A percentile compares a stretch with the other conserved stretches of the same genome.
These are phyloP conservation scores for Colletotrichum sojae DNA, from an alignment of 2,329 filamentous ascomycete genomes.

Conservation along the genomic window DNA sequence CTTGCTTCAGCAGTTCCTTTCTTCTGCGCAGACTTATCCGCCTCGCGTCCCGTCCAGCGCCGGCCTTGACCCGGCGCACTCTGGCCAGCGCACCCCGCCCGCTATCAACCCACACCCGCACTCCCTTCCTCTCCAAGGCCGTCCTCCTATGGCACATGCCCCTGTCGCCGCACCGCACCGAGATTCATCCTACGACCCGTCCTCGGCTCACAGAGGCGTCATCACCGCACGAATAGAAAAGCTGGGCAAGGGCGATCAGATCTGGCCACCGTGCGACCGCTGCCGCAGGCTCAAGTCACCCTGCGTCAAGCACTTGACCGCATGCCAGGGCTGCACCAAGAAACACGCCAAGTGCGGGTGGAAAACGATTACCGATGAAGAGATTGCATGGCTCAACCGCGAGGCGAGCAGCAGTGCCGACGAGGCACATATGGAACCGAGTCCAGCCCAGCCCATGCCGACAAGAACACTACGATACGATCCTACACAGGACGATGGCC, in stretches of 20 bases:
- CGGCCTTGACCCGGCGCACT: constrained; percentile 42
- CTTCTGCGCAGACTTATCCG: constrained; percentile 44
- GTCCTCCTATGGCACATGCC: constrained; percentile 47
- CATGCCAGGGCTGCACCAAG: constrained; percentile 89
- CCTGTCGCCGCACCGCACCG: constrained; percentile 46
- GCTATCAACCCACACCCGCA: constrained; percentile 44
- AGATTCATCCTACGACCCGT: constrained; percentile 47
- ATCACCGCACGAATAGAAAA: constrained; percentile 84
- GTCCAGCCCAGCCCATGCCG: constrained; percentile 41
- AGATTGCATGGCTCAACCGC: constrained; percentile 59
- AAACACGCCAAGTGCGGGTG: constrained; percentile 92
- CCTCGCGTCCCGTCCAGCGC: constrained; percentile 35
- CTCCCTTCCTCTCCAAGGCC: constrained; percentile 45
- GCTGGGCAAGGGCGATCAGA: constrained; percentile 79
- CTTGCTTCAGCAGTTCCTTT: constrained; percentile 68
- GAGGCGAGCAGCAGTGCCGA: constrained; percentile 47
- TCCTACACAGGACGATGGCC: constrained; percentile 35
- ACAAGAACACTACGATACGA: constrained; percentile 41
- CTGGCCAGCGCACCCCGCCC: constrained; percentile 47
- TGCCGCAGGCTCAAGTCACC: constrained; percentile 85
- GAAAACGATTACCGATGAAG: constrained; percentile 84
- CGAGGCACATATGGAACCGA: constrained; percentile 48
- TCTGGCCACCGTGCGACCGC: constrained; percentile 87
- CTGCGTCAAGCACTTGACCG: constrained; percentile 88
- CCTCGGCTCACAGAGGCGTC: constrained; percentile 60